Conservation (phyloP, 768 basidiomycete species). For the Lactarius indigo region DNA sequence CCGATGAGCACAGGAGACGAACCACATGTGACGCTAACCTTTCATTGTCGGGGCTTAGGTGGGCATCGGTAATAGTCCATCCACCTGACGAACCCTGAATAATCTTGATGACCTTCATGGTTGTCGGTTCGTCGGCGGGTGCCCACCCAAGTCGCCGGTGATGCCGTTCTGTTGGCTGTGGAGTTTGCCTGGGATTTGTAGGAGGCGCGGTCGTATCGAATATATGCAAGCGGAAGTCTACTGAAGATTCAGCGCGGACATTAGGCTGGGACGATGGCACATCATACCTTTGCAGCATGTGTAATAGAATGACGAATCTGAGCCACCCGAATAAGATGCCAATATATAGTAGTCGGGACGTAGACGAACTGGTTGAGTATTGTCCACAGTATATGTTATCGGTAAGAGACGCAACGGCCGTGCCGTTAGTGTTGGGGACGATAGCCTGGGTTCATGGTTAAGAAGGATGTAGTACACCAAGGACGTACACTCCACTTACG, state of each 20-base stretch:
- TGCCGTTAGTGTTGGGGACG: constrained; percentile 77
- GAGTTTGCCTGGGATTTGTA: constrained; percentile 26
- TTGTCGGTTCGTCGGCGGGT: constrained; percentile 43
- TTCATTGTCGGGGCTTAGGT: constrained; percentile 85
- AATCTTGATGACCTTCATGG: constrained; percentile 52
- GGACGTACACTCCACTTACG: constrained; percentile 39
- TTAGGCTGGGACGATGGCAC: neutral
- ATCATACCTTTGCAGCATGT: constrained; percentile 77
- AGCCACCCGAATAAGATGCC: constrained; percentile 5
- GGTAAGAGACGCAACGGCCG: constrained; percentile 68
- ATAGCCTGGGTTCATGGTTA: constrained; percentile 46
- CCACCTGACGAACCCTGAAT: constrained; percentile 72
- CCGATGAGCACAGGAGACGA: constrained; percentile 11
- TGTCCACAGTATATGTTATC: constrained; percentile 83
- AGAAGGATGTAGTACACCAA: neutral
- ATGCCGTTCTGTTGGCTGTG: constrained; percentile 16
- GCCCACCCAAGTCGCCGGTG: constrained; percentile 26
- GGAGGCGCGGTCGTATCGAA: constrained; percentile 69
- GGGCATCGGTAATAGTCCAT: constrained; percentile 96
- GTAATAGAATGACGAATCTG: constrained; percentile 90
- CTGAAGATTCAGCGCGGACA: constrained; percentile 6
- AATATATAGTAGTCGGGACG: neutral
- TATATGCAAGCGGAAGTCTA: constrained; percentile 86
- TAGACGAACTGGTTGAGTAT: constrained; percentile 61
- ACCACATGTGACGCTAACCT: constrained; percentile 42